Conservation (phyloP, 129 eudicot species). For the Kitagawia praeruptora region DNA sequence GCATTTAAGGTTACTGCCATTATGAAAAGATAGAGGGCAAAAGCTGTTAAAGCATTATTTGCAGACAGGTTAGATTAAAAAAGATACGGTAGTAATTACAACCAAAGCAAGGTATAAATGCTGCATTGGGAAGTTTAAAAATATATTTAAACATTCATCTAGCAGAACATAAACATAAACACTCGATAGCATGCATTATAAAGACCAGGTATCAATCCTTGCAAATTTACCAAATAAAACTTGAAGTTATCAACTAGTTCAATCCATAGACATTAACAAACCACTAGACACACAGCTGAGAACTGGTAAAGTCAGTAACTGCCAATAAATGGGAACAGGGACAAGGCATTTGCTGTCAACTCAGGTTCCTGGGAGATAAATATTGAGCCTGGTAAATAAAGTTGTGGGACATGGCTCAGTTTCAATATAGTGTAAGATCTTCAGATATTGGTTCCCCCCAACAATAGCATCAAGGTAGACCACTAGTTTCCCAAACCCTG, state of each 20-base stretch:
- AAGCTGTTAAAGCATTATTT: background rate
- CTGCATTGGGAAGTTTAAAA: background rate
- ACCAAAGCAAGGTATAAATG: background rate
- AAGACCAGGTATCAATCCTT: background rate
- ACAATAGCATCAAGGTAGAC: constrained; percentile 34
- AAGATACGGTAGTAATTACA: background rate
- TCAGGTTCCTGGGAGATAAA: constrained; percentile 56
- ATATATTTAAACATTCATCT: background rate
- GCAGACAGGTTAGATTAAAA: background rate
- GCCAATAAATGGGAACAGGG: constrained; percentile 37
- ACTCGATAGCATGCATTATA: background rate
- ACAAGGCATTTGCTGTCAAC: constrained; percentile 26
- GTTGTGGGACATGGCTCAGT: constrained; percentile 56
- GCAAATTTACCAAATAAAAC: constrained; percentile 7
- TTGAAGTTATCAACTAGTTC: background rate
- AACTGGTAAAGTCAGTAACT: constrained; percentile 17
- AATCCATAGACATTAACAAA: constrained; percentile 9
- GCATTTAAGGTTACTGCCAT: background rate
- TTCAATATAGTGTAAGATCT: constrained; percentile 36
- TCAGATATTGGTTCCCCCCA: constrained; percentile 37
- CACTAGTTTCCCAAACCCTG: constrained; percentile 53
- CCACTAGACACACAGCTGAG: constrained; percentile 24
- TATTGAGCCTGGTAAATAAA: constrained; percentile 47
- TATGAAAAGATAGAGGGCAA: background rate
- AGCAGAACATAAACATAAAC: background rate